Base-by-base conservation (phyloP, 768 basidiomycete species). In the Tylopilus rubrobrunneus region DNA sequence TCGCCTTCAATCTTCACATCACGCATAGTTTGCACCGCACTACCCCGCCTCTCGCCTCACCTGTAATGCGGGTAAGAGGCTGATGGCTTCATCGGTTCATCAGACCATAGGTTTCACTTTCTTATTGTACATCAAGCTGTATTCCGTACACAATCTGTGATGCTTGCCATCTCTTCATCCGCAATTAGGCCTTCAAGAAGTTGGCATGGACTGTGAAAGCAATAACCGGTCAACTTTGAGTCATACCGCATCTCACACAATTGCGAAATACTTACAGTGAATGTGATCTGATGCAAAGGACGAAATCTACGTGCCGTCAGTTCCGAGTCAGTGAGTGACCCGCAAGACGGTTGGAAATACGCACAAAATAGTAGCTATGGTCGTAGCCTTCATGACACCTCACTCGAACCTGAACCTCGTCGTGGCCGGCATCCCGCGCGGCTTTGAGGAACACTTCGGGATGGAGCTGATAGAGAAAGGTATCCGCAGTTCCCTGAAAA, bases 271-370 rank as follows among this genome's bases (percentile, higher is more conserved):
- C 88, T 71, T 58, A 91, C 91, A 98, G 49, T 86, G 86, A 58
- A 98, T 78, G 63, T 99, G 96, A 60, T 94, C 94, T 11, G 86
- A 76, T 17, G 84, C 87, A 65, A 96, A 96, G 3, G 91, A 93
- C 1, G 93, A 92, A 42, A 97, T 87, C 92, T 93, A 37, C 36
- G 25, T 21, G 15, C 21, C 40, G 28, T 56, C 43, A 56, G 48
- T 46, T 33, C 5, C 5, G 25, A 25, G 25, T 25, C 19, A 52
- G 17, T 42, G 4, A 52, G 17, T 42, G 4, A n/a, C 27, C 33
- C 29, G 10, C 21, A 17, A 45, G 25, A 17, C 15, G 14, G 34
- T 11, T 40, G 43, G 25, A 40, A 28, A 11, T 15, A 60, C 65
- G 77, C 62, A 86, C 92, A 64, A 96, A 97, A 71, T 86, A 95